These are phyloP conservation scores for Cucurbitaria berberidis DNA, from an alignment of 2,329 filamentous ascomycete genomes.

Conservation along the genomic window DNA sequence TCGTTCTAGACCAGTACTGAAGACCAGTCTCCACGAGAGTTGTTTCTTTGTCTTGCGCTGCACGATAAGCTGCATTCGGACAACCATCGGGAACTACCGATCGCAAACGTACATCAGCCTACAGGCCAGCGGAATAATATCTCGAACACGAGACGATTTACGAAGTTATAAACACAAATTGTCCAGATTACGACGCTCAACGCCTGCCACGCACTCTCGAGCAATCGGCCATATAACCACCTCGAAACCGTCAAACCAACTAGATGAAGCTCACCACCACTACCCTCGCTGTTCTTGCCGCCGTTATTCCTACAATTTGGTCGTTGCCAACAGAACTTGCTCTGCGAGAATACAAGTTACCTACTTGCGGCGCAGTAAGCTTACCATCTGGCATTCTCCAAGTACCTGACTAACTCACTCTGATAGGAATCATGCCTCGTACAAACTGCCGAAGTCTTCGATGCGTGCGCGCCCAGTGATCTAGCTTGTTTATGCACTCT, in stretches of 20 bases:
- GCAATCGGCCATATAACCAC: neutral
- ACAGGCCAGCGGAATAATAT: conserved; percentile 2
- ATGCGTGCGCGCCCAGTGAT: conserved; percentile 11
- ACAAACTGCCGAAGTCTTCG: conserved; percentile 13
- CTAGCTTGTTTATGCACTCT: conserved; percentile 22
- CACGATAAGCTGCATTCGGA: conserved; percentile 21
- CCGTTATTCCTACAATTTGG: conserved; percentile 9
- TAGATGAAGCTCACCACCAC: conserved; percentile 16
- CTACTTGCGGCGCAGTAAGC: conserved; percentile 25
- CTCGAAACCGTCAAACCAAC: neutral
- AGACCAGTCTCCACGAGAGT: conserved; percentile 1
- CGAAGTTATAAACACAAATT: neutral
- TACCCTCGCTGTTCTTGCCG: conserved; percentile 10
- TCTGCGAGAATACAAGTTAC: conserved; percentile 7
- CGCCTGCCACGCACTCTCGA: neutral
- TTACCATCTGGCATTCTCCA: too few relatives aligned
- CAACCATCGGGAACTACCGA: conserved; percentile 4
- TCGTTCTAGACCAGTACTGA: neutral
- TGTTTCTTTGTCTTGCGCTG: conserved; percentile 24
- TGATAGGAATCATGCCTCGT: conserved; percentile 15
- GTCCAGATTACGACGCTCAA: neutral
- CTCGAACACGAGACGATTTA: neutral
- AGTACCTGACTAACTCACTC: neutral
- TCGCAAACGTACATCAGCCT: conserved; percentile 19
- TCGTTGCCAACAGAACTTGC: conserved; percentile 9